Evolutionary conservation across 495 filamentous ascomycete genomes (phyloP).

Genomic region (Neurospora sp.): DNA sequence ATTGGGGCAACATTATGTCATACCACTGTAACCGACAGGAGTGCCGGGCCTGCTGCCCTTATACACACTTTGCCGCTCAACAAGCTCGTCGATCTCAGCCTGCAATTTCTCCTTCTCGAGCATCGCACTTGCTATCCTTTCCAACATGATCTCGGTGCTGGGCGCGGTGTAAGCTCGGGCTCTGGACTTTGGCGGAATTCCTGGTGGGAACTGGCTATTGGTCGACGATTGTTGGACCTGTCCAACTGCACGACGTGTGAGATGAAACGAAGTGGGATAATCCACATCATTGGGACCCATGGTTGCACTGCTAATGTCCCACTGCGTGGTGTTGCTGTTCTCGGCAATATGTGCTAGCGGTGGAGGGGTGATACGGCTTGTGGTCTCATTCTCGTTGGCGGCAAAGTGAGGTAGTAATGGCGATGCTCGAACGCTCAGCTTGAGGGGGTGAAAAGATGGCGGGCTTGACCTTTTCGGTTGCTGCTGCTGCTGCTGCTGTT

Average conservation of each 20-base stretch:
- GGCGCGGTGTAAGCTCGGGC: slow-evolving; percentile 26
- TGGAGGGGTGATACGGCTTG: slow-evolving; percentile 28
- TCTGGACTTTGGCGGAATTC: slow-evolving; percentile 21
- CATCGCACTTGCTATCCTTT: slow-evolving; percentile 42
- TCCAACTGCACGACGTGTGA: slow-evolving; percentile 35
- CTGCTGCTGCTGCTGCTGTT: slow-evolving; percentile 5
- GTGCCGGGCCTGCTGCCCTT: slow-evolving; percentile 38
- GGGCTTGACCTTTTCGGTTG: slow-evolving; percentile 13
- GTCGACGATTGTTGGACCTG: slow-evolving; percentile 18
- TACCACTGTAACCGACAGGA: slow-evolving; percentile 16
- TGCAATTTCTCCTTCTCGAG: slow-evolving; percentile 42
- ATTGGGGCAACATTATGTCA: not conserved
- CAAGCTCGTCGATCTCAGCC: slow-evolving; percentile 40
- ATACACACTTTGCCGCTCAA: slow-evolving; percentile 44
- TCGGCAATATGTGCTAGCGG: slow-evolving; percentile 27
- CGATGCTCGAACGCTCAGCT: slow-evolving; percentile 68
- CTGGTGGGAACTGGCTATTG: slow-evolving; percentile 12
- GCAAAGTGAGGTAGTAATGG: slow-evolving; percentile 45
- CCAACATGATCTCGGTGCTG: slow-evolving; percentile 30
- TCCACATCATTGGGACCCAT: slow-evolving; percentile 32
- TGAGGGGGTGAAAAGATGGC: slow-evolving; percentile 53
- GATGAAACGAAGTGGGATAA: slow-evolving; percentile 39
- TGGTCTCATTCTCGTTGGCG: slow-evolving; percentile 13
- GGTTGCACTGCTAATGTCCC: slow-evolving; percentile 21
- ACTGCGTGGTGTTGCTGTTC: slow-evolving; percentile 21